These are phyloP conservation scores for Ensete ventricosum DNA, from an alignment of 176 grass and related monocot genomes.

Conservation along the genomic window DNA sequence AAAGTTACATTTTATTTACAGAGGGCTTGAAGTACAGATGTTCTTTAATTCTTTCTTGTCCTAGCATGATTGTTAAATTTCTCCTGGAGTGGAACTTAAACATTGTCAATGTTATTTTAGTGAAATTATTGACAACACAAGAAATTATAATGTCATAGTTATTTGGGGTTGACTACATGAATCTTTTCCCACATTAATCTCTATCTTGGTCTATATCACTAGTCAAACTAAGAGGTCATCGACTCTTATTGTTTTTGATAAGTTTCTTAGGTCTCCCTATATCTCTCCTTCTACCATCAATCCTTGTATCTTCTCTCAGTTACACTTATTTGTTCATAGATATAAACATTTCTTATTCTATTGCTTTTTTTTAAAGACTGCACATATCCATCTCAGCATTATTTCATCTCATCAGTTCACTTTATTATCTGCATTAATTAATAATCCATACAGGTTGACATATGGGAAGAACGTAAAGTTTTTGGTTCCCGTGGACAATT, in stretches of 20 bases:
- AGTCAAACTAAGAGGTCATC: too few species aligned
- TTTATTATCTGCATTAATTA: not conserved
- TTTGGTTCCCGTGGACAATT: conserved; percentile 64
- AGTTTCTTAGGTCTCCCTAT: not conserved
- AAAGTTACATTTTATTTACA: too few species aligned
- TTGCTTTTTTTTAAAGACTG: not conserved
- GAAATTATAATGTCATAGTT: not conserved
- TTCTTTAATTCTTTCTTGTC: not conserved
- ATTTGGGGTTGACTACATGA: too few species aligned
- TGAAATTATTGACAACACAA: not conserved
- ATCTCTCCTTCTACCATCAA: not conserved
- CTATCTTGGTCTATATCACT: too few species aligned
- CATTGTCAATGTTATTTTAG: not conserved
- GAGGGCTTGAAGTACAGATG: not conserved
- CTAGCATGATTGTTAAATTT: not conserved
- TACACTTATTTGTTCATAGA: not conserved
- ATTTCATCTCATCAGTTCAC: not conserved
- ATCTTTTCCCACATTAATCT: too few species aligned
- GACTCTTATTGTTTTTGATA: not conserved
- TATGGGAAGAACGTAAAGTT: conserved; percentile 87
- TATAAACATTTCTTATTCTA: not conserved
- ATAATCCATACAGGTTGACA: conserved; percentile 44
- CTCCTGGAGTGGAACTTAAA: not conserved
- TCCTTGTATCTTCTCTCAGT: too few species aligned
- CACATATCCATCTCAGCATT: not conserved